These are phyloP conservation scores for Colletotrichum endophyticum DNA, from an alignment of 2,329 filamentous ascomycete genomes.

Conservation along the genomic window DNA sequence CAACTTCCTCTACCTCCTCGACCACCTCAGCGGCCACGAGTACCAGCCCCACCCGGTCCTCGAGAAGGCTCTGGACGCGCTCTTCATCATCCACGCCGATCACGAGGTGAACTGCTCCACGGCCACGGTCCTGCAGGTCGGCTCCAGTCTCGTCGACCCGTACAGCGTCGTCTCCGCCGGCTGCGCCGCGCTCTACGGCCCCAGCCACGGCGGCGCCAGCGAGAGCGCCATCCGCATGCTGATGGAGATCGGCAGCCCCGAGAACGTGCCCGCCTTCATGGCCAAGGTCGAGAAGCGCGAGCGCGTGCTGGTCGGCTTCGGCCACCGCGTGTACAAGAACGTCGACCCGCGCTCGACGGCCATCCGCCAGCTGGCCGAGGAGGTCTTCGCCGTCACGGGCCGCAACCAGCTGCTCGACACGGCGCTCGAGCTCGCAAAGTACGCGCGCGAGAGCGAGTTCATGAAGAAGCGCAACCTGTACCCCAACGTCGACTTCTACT, in stretches of 20 bases:
- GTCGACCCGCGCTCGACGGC: slow-evolving; percentile 57
- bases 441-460: slow-evolving; percentile 50
- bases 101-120: slow-evolving; percentile 65
- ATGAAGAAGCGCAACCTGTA: slow-evolving; percentile 54
- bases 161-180: slow-evolving; percentile 57
- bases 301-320: slow-evolving; percentile 59
- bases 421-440: slow-evolving; percentile 48
- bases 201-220: slow-evolving; percentile 64
- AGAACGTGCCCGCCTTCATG: slow-evolving; percentile 56
- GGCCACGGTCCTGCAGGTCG: slow-evolving; percentile 60
- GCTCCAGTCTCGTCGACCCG: slow-evolving; percentile 60
- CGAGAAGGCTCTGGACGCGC: slow-evolving; percentile 53
- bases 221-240: slow-evolving; percentile 61
- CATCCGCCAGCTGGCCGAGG: slow-evolving; percentile 52
- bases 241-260: slow-evolving; percentile 53
- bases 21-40: slow-evolving; percentile 51
- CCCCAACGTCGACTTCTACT: slow-evolving; percentile 59
- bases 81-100: slow-evolving; percentile 62
- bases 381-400: slow-evolving; percentile 54
- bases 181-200: slow-evolving; percentile 59
- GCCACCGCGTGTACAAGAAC: slow-evolving; percentile 60
- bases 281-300: slow-evolving; percentile 54
- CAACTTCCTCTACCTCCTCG: slow-evolving; percentile 61
- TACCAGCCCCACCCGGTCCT: slow-evolving; percentile 54
- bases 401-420: slow-evolving; percentile 57